Evolutionary conservation across 768 basidiomycete genomes (phyloP).

Genomic region (Russula emetica): DNA sequence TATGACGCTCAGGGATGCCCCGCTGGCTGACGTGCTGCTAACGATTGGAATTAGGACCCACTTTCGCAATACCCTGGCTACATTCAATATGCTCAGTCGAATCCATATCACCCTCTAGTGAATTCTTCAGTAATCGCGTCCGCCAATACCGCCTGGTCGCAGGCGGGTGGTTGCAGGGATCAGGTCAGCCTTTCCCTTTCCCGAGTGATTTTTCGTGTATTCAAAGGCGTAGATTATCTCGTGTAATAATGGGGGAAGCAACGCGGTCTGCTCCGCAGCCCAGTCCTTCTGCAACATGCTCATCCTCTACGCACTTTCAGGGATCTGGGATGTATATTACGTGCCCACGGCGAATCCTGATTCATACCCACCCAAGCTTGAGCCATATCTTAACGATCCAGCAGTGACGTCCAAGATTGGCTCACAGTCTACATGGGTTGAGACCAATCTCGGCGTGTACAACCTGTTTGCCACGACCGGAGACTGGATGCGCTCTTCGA

Average conservation of each 20-base stretch:
- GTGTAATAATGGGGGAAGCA: conserved; percentile 47
- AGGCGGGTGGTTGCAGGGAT: conserved; percentile 46
- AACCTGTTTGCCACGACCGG: conserved; percentile 46
- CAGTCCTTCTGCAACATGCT: conserved; percentile 56
- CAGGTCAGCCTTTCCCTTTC: conserved; percentile 35
- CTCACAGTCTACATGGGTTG: conserved; percentile 42
- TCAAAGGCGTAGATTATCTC: conserved; percentile 41
- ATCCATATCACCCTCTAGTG: conserved; percentile 53
- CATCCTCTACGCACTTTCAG: conserved; percentile 35
- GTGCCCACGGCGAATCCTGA: conserved; percentile 42
- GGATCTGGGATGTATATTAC: conserved; percentile 55
- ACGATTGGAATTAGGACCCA: conserved; percentile 32
- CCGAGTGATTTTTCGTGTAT: not conserved
- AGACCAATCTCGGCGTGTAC: conserved; percentile 39
- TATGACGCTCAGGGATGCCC: conserved; percentile 30
- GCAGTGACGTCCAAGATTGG: conserved; percentile 40
- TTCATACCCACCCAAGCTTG: conserved; percentile 46
- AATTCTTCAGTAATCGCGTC: conserved; percentile 39
- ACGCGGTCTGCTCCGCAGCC: conserved; percentile 32
- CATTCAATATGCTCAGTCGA: conserved; percentile 49
- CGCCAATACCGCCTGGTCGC: conserved; percentile 44
- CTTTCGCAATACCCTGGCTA: conserved; percentile 56
- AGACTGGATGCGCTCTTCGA: conserved; percentile 54
- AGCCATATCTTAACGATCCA: conserved; percentile 32
- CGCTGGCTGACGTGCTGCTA: not conserved